Evolutionary conservation across 208 protist species (phyloP), one percentile per base, ranked within the genome.

Genomic region (Wallacemonas sp.): DNA sequence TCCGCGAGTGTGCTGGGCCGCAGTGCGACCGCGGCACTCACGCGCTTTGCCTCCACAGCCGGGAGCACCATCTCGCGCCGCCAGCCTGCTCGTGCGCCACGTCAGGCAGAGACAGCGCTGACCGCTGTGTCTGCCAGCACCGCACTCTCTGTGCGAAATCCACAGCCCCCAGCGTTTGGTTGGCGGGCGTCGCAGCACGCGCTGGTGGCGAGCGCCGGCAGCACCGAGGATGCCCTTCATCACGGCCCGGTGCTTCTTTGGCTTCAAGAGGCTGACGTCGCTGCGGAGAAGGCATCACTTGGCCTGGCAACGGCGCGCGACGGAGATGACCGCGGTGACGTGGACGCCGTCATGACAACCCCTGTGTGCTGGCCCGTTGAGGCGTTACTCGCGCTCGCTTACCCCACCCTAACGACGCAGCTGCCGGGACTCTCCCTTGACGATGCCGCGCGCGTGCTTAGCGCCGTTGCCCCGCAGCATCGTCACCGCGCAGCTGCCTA

Each of bases 281-380:
- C 26, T 5, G 17, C 42, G 26, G 13, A 9, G 44, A 9, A 6
- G 12, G n/a, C 12, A 19, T 9, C 8, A 52, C 12, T 22, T 19
- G 44, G 22, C 44, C 9, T 24, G 12, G 22, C 44, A 9, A 19
- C 44, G 44, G 44, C 44, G 12, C 15, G 44, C 15, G 12, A 9
- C n/a, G 44, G 15, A 26, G 22, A 26, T 52, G 12, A 9, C 19
- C 12, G n/a, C 44, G 44, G 44, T n/a, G 19, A 19, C 13, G 12
- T 10, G 19, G 17, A 24, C 45, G 27, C 17, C 2, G 61, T 34
- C 29, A 32, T 6, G 42, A 24, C 38, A 17, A 24, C 15, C 15
- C 52, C 58, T 6, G 34, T 74, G 34, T 63, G 61, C 44, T 82
- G 70, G 75, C 72, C 39, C 12, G 30, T 81, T 8, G 17, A 54